Conservation (phyloP, 2,329 filamentous ascomycete genomes). For the Cladosporium sp. region DNA sequence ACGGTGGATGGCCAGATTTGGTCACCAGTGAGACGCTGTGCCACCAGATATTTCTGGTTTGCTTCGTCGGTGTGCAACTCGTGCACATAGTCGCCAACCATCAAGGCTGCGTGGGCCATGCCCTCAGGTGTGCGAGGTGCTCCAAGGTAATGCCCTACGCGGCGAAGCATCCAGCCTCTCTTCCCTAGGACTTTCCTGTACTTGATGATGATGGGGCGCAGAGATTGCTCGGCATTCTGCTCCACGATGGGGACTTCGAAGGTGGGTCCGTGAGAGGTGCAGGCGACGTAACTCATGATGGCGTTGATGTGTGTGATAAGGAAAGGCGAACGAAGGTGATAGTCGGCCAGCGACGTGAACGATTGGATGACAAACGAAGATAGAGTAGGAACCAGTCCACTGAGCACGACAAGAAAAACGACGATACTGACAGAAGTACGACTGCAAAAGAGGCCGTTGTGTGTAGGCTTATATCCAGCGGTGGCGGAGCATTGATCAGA, state of each 20-base stretch:
- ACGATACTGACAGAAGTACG: not conserved
- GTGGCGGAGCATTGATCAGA: not conserved
- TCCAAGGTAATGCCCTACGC: not conserved
- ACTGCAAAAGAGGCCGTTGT: not conserved
- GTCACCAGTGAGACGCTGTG: not conserved
- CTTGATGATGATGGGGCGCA: not conserved
- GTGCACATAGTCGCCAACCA: conserved; percentile 1
- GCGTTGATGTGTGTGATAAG: not conserved
- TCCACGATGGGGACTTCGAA: not conserved
- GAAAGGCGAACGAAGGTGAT: not conserved
- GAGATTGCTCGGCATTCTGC: not conserved
- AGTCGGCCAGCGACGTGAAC: not conserved
- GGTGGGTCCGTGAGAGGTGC: not conserved
- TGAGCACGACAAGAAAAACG: not conserved
- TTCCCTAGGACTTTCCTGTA: not conserved
- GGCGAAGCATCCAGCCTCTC: not conserved
- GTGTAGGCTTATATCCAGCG: not conserved
- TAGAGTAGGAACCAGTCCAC: not conserved
- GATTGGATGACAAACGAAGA: not conserved
- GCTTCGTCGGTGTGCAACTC: not conserved
- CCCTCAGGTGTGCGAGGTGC: not conserved
- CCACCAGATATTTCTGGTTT: not conserved
- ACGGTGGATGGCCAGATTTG: conserved; percentile 1
- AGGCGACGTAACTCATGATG: not conserved
- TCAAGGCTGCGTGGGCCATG: conserved; percentile 1